Conservation (phyloP, 768 basidiomycete genomes). For the Suillus occidentalis region DNA sequence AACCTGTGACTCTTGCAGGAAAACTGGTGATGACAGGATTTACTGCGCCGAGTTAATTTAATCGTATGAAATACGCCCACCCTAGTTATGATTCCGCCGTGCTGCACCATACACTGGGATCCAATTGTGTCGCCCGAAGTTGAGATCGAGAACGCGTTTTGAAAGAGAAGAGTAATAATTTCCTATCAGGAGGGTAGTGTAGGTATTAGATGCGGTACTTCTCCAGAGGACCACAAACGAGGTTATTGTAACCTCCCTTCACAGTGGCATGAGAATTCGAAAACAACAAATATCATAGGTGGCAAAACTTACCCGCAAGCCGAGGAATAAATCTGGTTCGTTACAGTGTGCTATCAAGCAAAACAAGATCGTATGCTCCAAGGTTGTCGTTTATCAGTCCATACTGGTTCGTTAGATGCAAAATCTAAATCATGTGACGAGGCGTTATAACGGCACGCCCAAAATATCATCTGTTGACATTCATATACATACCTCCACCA, state of each 20-base stretch:
- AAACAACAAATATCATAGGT: neutral
- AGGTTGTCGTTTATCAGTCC: slow-evolving; percentile 59
- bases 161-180: slow-evolving; percentile 58
- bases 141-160: slow-evolving; percentile 50
- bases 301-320: slow-evolving; percentile 35
- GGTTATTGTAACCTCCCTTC: slow-evolving; percentile 68
- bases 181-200: slow-evolving; percentile 34
- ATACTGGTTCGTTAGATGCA: slow-evolving; percentile 61
- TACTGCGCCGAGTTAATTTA: neutral
- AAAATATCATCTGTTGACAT: neutral
- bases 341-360: slow-evolving; percentile 47
- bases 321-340: slow-evolving; percentile 43
- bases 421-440: slow-evolving; percentile 42
- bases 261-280: neutral
- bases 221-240: slow-evolving; percentile 32
- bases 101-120: neutral
- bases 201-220: neutral
- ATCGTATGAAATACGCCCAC: slow-evolving; percentile 42
- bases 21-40: neutral
- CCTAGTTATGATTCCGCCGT: slow-evolving; percentile 32
- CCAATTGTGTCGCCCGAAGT: slow-evolving; percentile 48
- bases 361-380: slow-evolving; percentile 55
- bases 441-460: neutral
- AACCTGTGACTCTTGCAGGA: neutral
- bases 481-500: neutral